These are phyloP conservation scores for Periconia digitata DNA, from an alignment of 2,329 filamentous ascomycete genomes.

Conservation along the genomic window DNA sequence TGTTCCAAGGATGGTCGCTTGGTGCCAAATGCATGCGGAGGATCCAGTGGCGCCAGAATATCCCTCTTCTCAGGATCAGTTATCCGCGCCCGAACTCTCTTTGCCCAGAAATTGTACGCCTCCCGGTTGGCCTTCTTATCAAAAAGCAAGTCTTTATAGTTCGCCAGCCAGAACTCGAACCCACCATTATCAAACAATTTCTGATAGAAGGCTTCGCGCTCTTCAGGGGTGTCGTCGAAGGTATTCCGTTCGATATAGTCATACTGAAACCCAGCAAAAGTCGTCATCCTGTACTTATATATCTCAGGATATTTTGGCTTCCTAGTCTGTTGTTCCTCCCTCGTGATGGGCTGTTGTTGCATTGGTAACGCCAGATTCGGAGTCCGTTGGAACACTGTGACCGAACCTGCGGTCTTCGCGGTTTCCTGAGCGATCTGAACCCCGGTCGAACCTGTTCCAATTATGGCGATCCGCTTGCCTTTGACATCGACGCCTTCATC, in stretches of 20 bases:
- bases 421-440: constrained; percentile 66
- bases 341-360: constrained; percentile 52
- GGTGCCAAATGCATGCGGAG: constrained; percentile 50
- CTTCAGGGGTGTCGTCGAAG: constrained; percentile 48
- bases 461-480: constrained; percentile 62
- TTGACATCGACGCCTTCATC: constrained; percentile 57
- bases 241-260: constrained; percentile 58
- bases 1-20: constrained; percentile 53
- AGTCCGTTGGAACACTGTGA: constrained; percentile 67
- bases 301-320: constrained; percentile 49
- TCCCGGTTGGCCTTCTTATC: constrained; percentile 47
- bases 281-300: constrained; percentile 55
- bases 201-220: constrained; percentile 48
- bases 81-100: constrained; percentile 47
- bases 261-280: constrained; percentile 62
- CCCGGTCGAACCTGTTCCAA: constrained; percentile 66
- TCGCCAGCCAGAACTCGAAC: constrained; percentile 48
- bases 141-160: constrained; percentile 45
- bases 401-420: constrained; percentile 52
- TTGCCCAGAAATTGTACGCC: constrained; percentile 52
- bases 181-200: constrained; percentile 45
- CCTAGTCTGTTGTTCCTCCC: constrained; percentile 53
- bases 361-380: constrained; percentile 68
- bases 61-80: constrained; percentile 48
- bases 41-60: constrained; percentile 48